Percentiles rank a stretch among this genome's conserved stretches.
phyloP scores from a whole-genome alignment of 73 alveolate species.

The Paramecium bursaria region DNA sequence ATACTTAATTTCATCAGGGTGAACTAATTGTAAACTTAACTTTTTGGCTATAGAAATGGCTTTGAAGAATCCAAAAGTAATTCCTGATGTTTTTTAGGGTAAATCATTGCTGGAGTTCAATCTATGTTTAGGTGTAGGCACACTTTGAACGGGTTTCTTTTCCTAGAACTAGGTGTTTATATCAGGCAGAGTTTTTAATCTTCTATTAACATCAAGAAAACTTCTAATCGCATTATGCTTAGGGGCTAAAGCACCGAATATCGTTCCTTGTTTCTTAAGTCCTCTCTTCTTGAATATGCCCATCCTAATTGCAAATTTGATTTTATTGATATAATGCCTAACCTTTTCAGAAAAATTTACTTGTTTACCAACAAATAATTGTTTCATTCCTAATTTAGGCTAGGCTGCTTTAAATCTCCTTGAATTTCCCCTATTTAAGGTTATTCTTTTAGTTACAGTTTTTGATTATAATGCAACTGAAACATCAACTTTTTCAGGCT shows the following conservation, averaged over 20 bases:
- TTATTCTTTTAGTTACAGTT: no score
- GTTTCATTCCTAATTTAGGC: no score
- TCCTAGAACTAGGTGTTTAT: not conserved
- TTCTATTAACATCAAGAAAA: conserved; percentile 31
- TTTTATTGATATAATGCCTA: conserved; percentile 5
- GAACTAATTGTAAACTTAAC: not conserved
- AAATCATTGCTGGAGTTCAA: not conserved
- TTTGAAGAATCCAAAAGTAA: conserved; percentile 37
- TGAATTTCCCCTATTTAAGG: no score
- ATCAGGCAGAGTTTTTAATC: conserved; percentile 46
- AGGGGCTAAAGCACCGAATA: conserved; percentile 29
- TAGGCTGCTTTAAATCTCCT: no score
- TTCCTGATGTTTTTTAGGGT: not conserved
- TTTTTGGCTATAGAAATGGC: conserved; percentile 33
- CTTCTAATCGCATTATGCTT: conserved; percentile 8
- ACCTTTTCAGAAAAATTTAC: conserved; percentile 31
- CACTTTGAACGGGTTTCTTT: not conserved
- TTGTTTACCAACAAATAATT: no score
- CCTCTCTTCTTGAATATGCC: conserved; percentile 39
- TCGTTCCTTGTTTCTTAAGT: conserved; percentile 5
- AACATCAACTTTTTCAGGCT: no score
- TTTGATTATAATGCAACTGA: no score
- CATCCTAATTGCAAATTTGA: conserved; percentile 20
- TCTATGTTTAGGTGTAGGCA: conserved; percentile 29
- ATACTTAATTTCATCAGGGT: conserved; percentile 17